phyloP scores from a whole-genome alignment of 441 rosid genomes.

The Erysimum pusillum region DNA sequence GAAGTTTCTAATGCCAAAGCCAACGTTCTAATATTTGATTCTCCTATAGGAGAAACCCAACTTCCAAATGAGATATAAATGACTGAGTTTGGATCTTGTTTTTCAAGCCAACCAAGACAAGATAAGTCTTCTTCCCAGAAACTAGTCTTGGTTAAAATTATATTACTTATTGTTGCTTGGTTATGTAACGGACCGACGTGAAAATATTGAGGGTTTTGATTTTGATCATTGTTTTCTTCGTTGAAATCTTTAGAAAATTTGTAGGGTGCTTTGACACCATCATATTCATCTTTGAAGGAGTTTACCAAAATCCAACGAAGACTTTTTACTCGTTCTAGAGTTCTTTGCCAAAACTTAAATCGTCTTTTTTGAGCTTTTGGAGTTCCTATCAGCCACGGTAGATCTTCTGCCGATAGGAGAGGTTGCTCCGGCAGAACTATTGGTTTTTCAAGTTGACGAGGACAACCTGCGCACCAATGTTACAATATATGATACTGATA shows the following conservation, averaged over 20 bases:
- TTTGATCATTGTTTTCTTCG: constrained; percentile 19
- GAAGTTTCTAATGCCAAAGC: constrained; percentile 63
- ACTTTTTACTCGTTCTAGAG: constrained; percentile 57
- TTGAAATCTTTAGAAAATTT: neutral
- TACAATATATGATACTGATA: neutral
- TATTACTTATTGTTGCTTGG: constrained; percentile 20
- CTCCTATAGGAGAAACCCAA: constrained; percentile 82
- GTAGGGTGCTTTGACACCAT: neutral
- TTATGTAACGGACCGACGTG: constrained; percentile 59
- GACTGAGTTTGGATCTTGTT: constrained; percentile 61
- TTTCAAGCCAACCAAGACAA: constrained; percentile 72
- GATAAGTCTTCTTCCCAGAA: constrained; percentile 75
- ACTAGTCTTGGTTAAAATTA: constrained; percentile 50
- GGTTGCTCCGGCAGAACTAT: constrained; percentile 53
- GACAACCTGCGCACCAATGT: constrained; percentile 54
- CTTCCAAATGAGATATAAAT: constrained; percentile 83
- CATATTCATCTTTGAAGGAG: constrained; percentile 60
- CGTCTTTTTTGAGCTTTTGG: constrained; percentile 58
- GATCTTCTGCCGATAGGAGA: constrained; percentile 57
- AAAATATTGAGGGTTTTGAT: constrained; percentile 44
- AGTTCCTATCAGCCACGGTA: constrained; percentile 83
- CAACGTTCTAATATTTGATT: constrained; percentile 54
- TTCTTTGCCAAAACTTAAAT: constrained; percentile 77
- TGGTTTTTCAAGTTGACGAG: constrained; percentile 45
- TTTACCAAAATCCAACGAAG: constrained; percentile 69